Conservation (phyloP, 208 protist species). For the Endotrypanum monterogeii region DNA sequence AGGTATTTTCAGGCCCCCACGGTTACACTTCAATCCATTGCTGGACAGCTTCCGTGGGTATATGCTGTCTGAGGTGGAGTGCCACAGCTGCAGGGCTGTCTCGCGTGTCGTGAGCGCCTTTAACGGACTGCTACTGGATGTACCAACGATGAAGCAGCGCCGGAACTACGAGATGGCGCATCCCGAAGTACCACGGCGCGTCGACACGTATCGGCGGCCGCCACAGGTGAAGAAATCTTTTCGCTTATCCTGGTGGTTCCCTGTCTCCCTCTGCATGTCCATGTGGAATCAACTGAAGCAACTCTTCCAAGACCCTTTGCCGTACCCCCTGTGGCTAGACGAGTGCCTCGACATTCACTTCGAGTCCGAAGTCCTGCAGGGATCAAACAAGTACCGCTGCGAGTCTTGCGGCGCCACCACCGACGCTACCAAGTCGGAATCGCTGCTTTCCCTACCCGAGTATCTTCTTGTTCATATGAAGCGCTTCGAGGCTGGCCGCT, state of each 20-base stretch:
- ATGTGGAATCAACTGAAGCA: slow-evolving; percentile 24
- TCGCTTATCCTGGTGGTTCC: slow-evolving; percentile 61
- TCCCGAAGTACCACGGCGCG: slow-evolving; percentile 45
- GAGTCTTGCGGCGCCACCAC: slow-evolving; percentile 57
- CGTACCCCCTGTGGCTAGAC: slow-evolving; percentile 75
- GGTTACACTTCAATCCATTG: slow-evolving; percentile 63
- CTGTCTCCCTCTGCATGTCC: slow-evolving; percentile 38
- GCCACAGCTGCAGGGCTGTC: slow-evolving; percentile 58
- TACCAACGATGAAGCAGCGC: slow-evolving; percentile 64
- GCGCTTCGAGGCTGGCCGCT: slow-evolving; percentile 71
- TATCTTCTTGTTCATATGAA: slow-evolving; percentile 90
- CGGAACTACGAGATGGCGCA: slow-evolving; percentile 46
- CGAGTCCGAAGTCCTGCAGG: slow-evolving; percentile 59
- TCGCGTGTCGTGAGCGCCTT: slow-evolving; percentile 76
- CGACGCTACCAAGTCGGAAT: slow-evolving; percentile 80
- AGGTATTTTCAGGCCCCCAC: slow-evolving; percentile 44
- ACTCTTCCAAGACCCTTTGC: slow-evolving; percentile 30
- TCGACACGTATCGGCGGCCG: slow-evolving; percentile 27
- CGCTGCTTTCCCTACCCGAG: slow-evolving; percentile 76
- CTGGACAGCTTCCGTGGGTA: slow-evolving; percentile 86
- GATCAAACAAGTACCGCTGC: slow-evolving; percentile 82
- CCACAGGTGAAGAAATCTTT: slow-evolving; percentile 27
- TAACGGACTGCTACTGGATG: slow-evolving; percentile 73
- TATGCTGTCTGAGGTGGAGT: slow-evolving; percentile 66
- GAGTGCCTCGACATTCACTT: slow-evolving; percentile 92